Evolutionary conservation across 805 yeast species (phyloP).

Genomic region (Blastobotrys parvus): DNA sequence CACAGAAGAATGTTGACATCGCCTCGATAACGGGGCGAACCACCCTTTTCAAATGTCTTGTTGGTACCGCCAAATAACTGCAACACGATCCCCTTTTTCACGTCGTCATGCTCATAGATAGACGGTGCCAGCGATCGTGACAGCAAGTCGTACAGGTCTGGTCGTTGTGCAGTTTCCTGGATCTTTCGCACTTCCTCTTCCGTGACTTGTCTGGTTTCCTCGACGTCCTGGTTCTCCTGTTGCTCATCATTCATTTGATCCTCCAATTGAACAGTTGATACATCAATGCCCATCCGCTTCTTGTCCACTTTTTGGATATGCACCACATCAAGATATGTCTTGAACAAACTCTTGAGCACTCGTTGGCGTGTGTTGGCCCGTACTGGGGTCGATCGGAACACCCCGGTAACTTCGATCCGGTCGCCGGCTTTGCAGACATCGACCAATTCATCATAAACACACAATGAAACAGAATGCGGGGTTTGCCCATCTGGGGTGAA

Average conservation of each 20-base stretch:
- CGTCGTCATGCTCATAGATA: constrained; percentile 92
- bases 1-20: constrained; percentile 86
- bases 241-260: constrained; percentile 39
- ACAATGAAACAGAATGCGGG: constrained; percentile 88
- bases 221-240: constrained; percentile 59
- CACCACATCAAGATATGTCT: constrained; percentile 90
- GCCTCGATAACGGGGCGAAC: constrained; percentile 77
- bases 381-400: constrained; percentile 87
- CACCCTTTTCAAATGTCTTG: constrained; percentile 81
- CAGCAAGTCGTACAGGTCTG: constrained; percentile 75
- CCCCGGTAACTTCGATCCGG: constrained; percentile 89
- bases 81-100: constrained; percentile 85
- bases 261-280: constrained; percentile 42
- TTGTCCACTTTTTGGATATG: constrained; percentile 83
- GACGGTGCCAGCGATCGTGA: constrained; percentile 96
- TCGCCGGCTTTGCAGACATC: constrained; percentile 96
- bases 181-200: constrained; percentile 64
- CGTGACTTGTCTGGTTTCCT: constrained; percentile 62
- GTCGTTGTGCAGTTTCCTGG: constrained; percentile 50
- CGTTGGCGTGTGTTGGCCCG: constrained; percentile 80
- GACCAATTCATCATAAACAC: constrained; percentile 93
- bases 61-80: constrained; percentile 96
- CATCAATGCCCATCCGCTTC: constrained; percentile 72
- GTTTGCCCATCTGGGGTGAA: constrained; percentile 97
- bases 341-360: constrained; percentile 73